phyloP scores from a whole-genome alignment of 1,139 yeast genomes.

The Taphrina pruni region DNA sequence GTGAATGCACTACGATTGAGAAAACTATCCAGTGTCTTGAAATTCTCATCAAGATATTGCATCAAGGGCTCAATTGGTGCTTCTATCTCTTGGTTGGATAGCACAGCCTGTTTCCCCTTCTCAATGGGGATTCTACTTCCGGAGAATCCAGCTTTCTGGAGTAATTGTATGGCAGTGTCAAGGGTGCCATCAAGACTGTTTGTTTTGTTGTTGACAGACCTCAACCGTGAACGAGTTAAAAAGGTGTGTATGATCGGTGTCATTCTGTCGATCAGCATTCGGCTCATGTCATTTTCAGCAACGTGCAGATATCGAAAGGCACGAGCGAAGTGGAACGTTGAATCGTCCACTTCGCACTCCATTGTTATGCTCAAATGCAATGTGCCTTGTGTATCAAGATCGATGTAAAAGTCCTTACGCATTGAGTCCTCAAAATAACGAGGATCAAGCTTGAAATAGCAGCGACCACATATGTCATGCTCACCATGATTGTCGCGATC shows the following conservation, averaged over 20 bases:
- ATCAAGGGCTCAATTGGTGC: constrained; percentile 76
- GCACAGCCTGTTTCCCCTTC: constrained; percentile 32
- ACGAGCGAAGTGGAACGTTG: constrained; percentile 77
- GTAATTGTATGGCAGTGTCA: constrained; percentile 33
- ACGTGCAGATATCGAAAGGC: constrained; percentile 70
- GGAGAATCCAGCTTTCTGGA: constrained; percentile 36
- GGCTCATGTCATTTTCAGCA: constrained; percentile 67
- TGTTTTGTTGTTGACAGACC: constrained; percentile 14
- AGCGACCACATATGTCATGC: constrained; percentile 74
- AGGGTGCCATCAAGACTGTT: constrained; percentile 36
- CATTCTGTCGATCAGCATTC: constrained; percentile 69
- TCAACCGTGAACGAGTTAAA: constrained; percentile 51
- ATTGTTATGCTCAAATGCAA: constrained; percentile 69
- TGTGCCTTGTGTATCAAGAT: constrained; percentile 72
- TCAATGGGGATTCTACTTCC: background rate
- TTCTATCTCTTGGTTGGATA: constrained; percentile 62
- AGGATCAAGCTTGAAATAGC: constrained; percentile 69
- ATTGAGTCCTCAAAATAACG: constrained; percentile 70
- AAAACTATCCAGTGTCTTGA: constrained; percentile 68
- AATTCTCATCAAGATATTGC: constrained; percentile 72
- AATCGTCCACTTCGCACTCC: constrained; percentile 79
- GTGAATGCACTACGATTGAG: constrained; percentile 65
- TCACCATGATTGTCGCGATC: constrained; percentile 63
- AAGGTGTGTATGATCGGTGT: constrained; percentile 57
- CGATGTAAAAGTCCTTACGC: constrained; percentile 62